Evolutionary conservation across 495 filamentous ascomycete genomes (phyloP).

Genomic region (Hamigera avellanea): DNA sequence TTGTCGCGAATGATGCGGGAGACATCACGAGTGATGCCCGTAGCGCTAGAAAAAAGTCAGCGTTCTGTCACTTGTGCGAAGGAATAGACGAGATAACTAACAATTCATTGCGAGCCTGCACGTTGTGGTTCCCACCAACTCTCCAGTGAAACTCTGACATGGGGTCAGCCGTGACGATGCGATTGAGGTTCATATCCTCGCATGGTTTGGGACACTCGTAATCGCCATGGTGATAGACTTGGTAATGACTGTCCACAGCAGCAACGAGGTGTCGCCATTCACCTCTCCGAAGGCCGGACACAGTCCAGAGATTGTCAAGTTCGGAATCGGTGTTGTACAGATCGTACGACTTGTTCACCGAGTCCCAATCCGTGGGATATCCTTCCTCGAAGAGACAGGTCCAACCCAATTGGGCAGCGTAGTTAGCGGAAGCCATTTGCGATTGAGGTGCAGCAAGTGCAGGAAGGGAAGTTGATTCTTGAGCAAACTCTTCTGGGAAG

Average conservation of each 20-base stretch:
- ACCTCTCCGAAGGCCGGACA: slow-evolving; percentile 33
- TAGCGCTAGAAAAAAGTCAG: slow-evolving; percentile 21
- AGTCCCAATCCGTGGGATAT: slow-evolving; percentile 29
- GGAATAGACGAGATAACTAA: slow-evolving; percentile 11
- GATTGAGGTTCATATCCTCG: slow-evolving; percentile 23
- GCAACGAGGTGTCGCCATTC: slow-evolving; percentile 35
- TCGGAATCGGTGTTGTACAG: slow-evolving; percentile 29
- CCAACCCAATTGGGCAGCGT: slow-evolving; percentile 16
- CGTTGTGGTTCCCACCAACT: slow-evolving; percentile 19
- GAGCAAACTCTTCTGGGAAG: slow-evolving; percentile 13
- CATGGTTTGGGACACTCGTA: slow-evolving; percentile 19
- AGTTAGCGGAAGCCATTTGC: slow-evolving; percentile 8
- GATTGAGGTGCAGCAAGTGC: slow-evolving; percentile 5
- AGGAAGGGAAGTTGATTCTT: slow-evolving; percentile 14
- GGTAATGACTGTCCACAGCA: slow-evolving; percentile 36
- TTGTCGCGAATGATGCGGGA: slow-evolving; percentile 32
- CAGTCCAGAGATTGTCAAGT: slow-evolving; percentile 30
- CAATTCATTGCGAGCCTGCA: slow-evolving; percentile 29
- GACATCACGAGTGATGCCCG: slow-evolving; percentile 31
- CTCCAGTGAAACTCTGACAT: slow-evolving; percentile 24
- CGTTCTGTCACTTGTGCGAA: neutral
- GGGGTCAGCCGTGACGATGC: slow-evolving; percentile 23
- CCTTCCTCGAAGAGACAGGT: slow-evolving; percentile 27
- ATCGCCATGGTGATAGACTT: slow-evolving; percentile 24
- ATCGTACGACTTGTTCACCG: slow-evolving; percentile 24